These are phyloP conservation scores for Breviolum minutum DNA, from an alignment of 73 alveolate species.

Conservation along the genomic window DNA sequence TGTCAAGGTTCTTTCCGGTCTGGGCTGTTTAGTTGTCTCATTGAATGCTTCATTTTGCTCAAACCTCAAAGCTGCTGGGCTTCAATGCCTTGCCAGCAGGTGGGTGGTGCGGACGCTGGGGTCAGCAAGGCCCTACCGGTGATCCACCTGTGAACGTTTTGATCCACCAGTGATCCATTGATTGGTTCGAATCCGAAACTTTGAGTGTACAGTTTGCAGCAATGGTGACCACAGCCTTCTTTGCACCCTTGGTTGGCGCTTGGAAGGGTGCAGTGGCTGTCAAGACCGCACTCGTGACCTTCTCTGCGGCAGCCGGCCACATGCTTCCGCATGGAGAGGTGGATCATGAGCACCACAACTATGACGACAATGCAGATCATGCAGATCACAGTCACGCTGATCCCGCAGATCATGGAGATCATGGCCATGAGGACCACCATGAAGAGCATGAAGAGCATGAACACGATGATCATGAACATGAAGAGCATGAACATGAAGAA, in stretches of 20 bases:
- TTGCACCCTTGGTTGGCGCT: constrained; percentile 54
- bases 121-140: not conserved
- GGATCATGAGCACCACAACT: not conserved
- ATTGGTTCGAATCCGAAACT: not conserved
- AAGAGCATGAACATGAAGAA: constrained; percentile 40
- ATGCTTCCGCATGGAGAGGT: constrained; percentile 2
- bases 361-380: not conserved
- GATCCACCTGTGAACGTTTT: not conserved
- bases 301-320: constrained; percentile 1
- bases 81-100: not conserved
- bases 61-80: not conserved
- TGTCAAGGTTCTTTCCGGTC: too few relatives aligned
- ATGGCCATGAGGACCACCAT: constrained; percentile 50
- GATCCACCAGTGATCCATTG: too few relatives aligned
- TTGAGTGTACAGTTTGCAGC: too few relatives aligned
- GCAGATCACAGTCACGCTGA: not conserved
- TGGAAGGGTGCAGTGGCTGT: constrained; percentile 54
- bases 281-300: constrained; percentile 2
- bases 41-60: not conserved
- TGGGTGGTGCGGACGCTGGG: not conserved
- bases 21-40: not conserved
- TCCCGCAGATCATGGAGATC: constrained; percentile 57
- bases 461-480: constrained; percentile 28
- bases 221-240: constrained; percentile 3
- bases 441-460: constrained; percentile 43